Evolutionary conservation across 2,329 filamentous ascomycete species (phyloP).

Genomic region (Claviceps africana): DNA sequence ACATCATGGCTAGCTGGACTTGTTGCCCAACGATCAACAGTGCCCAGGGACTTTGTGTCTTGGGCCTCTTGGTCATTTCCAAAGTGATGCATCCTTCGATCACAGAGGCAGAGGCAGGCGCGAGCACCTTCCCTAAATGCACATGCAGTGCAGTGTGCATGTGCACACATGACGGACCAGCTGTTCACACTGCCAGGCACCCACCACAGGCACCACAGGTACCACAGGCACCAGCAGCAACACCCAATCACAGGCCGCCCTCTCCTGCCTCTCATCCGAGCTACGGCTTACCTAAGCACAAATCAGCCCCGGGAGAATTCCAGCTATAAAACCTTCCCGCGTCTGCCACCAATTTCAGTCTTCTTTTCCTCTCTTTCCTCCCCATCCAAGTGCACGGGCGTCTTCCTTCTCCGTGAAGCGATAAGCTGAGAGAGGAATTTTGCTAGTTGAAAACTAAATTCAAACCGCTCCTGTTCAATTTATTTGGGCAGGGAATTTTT

Average conservation of each 20-base stretch:
- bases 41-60: neutral
- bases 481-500: constrained; percentile 60
- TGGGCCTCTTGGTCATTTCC: neutral
- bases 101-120: too few species aligned
- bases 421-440: constrained; percentile 67
- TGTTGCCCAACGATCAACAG: neutral
- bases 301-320: neutral
- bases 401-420: constrained; percentile 47
- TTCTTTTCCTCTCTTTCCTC: constrained; percentile 30
- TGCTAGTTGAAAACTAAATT: constrained; percentile 78
- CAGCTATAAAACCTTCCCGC: constrained; percentile 20
- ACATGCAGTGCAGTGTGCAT: neutral
- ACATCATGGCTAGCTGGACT: neutral
- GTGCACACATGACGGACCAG: neutral
- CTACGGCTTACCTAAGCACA: constrained; percentile 6
- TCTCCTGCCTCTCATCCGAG: neutral
- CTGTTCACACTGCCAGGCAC: neutral
- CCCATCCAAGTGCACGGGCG: constrained; percentile 53
- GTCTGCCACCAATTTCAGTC: constrained; percentile 12
- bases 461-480: constrained; percentile 56
- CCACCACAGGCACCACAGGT: too few species aligned
- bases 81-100: neutral
- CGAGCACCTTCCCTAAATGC: neutral
- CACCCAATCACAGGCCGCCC: neutral
- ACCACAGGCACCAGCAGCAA: neutral